Evolutionary conservation across 2,329 filamentous ascomycete genomes (phyloP).

Genomic region (Talaromyces sp.): DNA sequence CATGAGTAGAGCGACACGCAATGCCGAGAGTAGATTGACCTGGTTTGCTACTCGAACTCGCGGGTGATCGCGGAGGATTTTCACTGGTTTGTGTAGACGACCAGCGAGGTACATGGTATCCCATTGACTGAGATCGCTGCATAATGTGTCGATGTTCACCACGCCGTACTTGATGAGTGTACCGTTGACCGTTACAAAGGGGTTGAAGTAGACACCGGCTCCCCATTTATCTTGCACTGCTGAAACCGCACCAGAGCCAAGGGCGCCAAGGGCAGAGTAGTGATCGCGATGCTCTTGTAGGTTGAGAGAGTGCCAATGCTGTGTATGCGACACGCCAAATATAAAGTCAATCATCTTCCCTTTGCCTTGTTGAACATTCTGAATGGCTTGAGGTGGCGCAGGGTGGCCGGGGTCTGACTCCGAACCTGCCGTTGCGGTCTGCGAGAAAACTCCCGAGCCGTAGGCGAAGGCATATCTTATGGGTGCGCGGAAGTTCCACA

Average conservation of each 20-base stretch:
- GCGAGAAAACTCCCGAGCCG: slow-evolving; percentile 91
- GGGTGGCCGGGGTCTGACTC: slow-evolving; percentile 57
- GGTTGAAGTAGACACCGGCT: slow-evolving; percentile 96
- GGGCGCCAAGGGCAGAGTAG: slow-evolving; percentile 76
- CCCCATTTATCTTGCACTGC: slow-evolving; percentile 81
- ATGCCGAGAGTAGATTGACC: slow-evolving; percentile 85
- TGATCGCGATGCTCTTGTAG: slow-evolving; percentile 82
- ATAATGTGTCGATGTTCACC: slow-evolving; percentile 86
- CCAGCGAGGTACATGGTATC: slow-evolving; percentile 94
- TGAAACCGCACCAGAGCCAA: slow-evolving; percentile 81
- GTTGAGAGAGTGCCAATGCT: slow-evolving; percentile 97
- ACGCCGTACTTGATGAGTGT: slow-evolving; percentile 98
- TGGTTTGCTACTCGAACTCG: slow-evolving; percentile 91
- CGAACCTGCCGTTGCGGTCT: slow-evolving; percentile 49
- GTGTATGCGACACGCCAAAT: slow-evolving; percentile 86
- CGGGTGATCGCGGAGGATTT: slow-evolving; percentile 91
- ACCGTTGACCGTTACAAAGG: slow-evolving; percentile 89
- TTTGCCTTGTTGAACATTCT: slow-evolving; percentile 77
- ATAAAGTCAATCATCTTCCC: slow-evolving; percentile 99
- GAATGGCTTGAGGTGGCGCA: slow-evolving; percentile 71
- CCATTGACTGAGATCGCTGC: slow-evolving; percentile 82
- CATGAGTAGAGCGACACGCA: slow-evolving; percentile 82
- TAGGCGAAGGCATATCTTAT: slow-evolving; percentile 97
- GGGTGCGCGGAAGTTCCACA: slow-evolving; percentile 87
- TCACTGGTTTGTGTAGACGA: slow-evolving; percentile 92